phyloP scores from a whole-genome alignment of 2,329 filamentous ascomycete genomes.

The Tolypocladium ophioglossoides region DNA sequence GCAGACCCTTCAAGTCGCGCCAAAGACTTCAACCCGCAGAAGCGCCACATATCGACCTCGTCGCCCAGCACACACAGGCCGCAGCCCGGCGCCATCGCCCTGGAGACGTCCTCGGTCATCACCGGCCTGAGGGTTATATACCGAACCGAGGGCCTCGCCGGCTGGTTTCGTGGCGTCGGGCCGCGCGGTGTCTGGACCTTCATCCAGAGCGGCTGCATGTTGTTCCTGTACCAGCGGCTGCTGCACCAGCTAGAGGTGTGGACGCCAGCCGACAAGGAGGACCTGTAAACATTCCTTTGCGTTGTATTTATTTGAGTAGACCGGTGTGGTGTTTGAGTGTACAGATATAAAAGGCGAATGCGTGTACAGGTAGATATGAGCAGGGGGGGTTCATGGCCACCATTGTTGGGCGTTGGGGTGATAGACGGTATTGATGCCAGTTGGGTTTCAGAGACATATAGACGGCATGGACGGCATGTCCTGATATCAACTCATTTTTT shows the following conservation, averaged over 20 bases:
- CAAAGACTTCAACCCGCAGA: constrained; percentile 37
- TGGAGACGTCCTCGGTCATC: constrained; percentile 84
- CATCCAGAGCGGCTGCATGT: constrained; percentile 92
- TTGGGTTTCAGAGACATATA: constrained; percentile 7
- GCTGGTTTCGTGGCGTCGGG: constrained; percentile 91
- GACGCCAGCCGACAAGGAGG: constrained; percentile 20
- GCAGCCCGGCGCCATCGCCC: constrained; percentile 63
- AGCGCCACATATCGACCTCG: constrained; percentile 76
- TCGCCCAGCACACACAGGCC: constrained; percentile 77
- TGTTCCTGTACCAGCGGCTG: constrained; percentile 87
- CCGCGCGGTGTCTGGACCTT: constrained; percentile 94
- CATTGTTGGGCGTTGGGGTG: constrained; percentile 19
- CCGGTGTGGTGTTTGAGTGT: not conserved
- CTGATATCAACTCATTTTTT: constrained; percentile 12
- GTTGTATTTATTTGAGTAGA: not conserved
- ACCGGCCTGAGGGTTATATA: constrained; percentile 83
- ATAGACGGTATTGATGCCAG: constrained; percentile 8
- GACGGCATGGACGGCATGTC: constrained; percentile 11
- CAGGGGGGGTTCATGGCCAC: constrained; percentile 11
- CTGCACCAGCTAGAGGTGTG: constrained; percentile 61
- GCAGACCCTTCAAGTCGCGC: constrained; percentile 13
- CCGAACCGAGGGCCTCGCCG: constrained; percentile 73
- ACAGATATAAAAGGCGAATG: not conserved
- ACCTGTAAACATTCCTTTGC: constrained; percentile 9
- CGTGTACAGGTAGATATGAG: constrained; percentile 9